phyloP scores from a whole-genome alignment of 169 alveolate species.

The Theileria parva region DNA sequence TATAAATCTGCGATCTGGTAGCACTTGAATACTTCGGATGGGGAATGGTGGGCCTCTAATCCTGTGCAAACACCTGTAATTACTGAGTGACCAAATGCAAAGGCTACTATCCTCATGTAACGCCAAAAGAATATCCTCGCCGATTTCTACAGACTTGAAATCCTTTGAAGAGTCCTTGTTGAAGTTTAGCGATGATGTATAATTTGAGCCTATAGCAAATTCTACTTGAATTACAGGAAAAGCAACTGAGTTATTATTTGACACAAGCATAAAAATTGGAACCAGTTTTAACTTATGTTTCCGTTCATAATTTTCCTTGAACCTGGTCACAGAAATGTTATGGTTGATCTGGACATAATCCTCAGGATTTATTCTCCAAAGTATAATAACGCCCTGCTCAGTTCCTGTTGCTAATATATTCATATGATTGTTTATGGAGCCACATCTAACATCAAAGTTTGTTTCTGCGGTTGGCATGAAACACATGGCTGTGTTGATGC shows the following conservation, averaged over 20 bases:
- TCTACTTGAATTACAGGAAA: conserved; percentile 60
- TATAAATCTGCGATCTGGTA: conserved; percentile 63
- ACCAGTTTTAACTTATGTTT: conserved; percentile 18
- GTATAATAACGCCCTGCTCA: conserved; percentile 44
- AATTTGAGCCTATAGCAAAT: conserved; percentile 46
- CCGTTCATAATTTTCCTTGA: conserved; percentile 40
- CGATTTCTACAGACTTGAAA: conserved; percentile 39
- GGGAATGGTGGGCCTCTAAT: conserved; percentile 66
- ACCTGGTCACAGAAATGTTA: conserved; percentile 23
- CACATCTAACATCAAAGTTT: conserved; percentile 56
- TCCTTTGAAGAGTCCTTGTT: conserved; percentile 10
- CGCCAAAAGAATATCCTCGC: conserved; percentile 53
- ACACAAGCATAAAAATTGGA: conserved; percentile 37
- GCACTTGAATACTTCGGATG: conserved; percentile 41
- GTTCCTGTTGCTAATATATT: conserved; percentile 55
- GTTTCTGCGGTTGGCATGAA: conserved; percentile 38
- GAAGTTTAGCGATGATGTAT: neutral
- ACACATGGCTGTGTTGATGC: conserved; percentile 56
- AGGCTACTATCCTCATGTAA: conserved; percentile 60
- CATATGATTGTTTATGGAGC: conserved; percentile 22
- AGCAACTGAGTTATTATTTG: conserved; percentile 65
- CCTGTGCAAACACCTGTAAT: conserved; percentile 55
- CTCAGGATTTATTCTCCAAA: conserved; percentile 44
- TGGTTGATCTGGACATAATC: neutral
- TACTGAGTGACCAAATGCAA: conserved; percentile 59